phyloP scores from a whole-genome alignment of 768 basidiomycete genomes.

The Suillus sp. region DNA sequence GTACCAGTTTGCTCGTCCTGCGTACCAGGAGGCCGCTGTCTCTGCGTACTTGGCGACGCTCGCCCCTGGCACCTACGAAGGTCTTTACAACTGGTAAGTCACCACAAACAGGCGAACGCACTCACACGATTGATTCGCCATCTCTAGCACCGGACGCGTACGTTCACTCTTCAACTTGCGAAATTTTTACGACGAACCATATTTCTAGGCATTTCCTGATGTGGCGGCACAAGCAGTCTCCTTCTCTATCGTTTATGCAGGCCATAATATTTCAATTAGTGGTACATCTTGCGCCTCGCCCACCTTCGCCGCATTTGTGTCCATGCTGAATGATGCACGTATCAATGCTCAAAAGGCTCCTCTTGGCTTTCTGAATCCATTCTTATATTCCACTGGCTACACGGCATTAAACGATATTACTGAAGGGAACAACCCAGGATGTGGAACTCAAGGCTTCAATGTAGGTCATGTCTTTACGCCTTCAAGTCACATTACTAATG shows the following conservation, averaged over 20 bases:
- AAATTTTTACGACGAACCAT: background rate
- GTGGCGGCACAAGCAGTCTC: slow-evolving; percentile 59
- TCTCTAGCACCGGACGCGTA: slow-evolving; percentile 55
- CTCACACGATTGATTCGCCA: slow-evolving; percentile 6
- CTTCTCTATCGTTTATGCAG: slow-evolving; percentile 51
- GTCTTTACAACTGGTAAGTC: slow-evolving; percentile 60
- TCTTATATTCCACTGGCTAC: slow-evolving; percentile 46
- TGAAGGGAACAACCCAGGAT: slow-evolving; percentile 55
- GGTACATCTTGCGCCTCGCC: slow-evolving; percentile 73
- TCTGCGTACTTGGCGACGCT: slow-evolving; percentile 46
- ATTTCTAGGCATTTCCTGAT: slow-evolving; percentile 57
- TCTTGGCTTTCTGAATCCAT: slow-evolving; percentile 70
- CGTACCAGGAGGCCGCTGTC: slow-evolving; percentile 53
- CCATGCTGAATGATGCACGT: slow-evolving; percentile 67
- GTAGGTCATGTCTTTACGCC: slow-evolving; percentile 36
- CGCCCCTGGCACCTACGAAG: slow-evolving; percentile 50
- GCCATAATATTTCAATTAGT: slow-evolving; percentile 40
- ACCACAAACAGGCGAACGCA: background rate
- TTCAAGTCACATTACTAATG: background rate
- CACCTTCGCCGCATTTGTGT: slow-evolving; percentile 62
- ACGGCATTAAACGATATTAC: slow-evolving; percentile 58
- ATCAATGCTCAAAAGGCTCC: slow-evolving; percentile 42
- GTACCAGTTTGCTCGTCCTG: slow-evolving; percentile 52
- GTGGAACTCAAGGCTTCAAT: slow-evolving; percentile 68
- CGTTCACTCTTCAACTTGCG: slow-evolving; percentile 20